Percentiles rank a stretch among this genome's conserved stretches.
Evolutionary conservation across 2,329 filamentous ascomycete species (phyloP).

Genomic region (Fusarium ramigenum): DNA sequence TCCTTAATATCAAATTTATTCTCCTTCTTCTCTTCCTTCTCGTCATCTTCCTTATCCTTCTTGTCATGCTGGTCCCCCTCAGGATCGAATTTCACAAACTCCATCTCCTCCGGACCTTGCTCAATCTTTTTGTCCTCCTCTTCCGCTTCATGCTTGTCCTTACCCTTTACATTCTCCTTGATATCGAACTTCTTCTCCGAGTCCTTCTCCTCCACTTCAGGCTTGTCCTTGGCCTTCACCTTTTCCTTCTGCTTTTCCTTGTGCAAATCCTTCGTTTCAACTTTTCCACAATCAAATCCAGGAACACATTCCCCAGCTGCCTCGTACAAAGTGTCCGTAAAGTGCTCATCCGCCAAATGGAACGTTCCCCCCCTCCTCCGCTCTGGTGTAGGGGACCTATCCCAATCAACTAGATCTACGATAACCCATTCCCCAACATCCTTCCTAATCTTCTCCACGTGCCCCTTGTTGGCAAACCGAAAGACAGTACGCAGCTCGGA

Average conservation of each 20-base stretch:
- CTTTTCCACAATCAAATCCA: neutral
- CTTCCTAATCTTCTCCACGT: neutral
- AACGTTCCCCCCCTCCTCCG: too few relatives aligned
- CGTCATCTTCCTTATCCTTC: neutral
- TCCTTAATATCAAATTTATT: too few relatives aligned
- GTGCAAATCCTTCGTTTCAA: neutral
- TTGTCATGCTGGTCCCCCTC: neutral
- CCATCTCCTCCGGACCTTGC: too few relatives aligned
- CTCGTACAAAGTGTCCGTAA: neutral
- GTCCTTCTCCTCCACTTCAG: neutral
- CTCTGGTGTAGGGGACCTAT: neutral
- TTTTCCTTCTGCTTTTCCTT: neutral
- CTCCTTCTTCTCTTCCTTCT: too few relatives aligned
- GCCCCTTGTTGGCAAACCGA: rapidly evolving
- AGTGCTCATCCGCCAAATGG: neutral
- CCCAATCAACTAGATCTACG: neutral
- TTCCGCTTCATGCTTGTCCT: neutral
- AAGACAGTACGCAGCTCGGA: rapidly evolving
- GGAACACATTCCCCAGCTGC: neutral
- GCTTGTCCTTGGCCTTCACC: neutral
- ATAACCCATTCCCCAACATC: neutral
- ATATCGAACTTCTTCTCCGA: neutral
- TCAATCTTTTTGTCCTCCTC: neutral
- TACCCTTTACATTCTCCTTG: too few relatives aligned
- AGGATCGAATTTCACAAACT: too few relatives aligned